phyloP scores from a whole-genome alignment of 495 filamentous ascomycete species.

The Cenococcum geophilum region DNA sequence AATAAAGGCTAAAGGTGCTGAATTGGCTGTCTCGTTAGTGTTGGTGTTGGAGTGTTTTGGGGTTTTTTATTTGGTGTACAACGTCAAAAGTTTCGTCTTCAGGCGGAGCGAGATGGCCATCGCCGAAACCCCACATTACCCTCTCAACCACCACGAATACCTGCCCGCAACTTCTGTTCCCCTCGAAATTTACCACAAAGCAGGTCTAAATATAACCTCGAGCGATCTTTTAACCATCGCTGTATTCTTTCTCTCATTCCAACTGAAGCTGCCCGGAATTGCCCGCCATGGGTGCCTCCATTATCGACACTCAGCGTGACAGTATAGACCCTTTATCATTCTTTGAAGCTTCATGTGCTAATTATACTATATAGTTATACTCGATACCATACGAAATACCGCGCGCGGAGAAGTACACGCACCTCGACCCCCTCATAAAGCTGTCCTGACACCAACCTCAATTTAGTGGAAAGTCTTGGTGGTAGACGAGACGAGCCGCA shows the following conservation, averaged over 20 bases:
- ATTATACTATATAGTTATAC: constrained; percentile 46
- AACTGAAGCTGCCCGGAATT: background rate
- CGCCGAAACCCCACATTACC: background rate
- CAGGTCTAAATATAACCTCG: too few species aligned
- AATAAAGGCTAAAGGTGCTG: background rate
- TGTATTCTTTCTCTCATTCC: background rate
- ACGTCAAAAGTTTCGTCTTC: constrained; percentile 1
- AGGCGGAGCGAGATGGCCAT: constrained; percentile 2
- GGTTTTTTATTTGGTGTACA: background rate
- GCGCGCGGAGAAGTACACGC: constrained; percentile 53
- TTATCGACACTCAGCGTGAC: constrained; percentile 40
- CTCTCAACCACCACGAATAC: background rate
- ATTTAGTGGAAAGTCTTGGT: constrained; percentile 92
- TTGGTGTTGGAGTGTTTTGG: too few species aligned
- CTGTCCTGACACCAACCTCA: constrained; percentile 29
- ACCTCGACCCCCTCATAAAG: constrained; percentile 9
- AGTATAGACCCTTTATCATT: constrained; percentile 21
- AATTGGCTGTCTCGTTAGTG: background rate
- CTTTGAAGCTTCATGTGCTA: constrained; percentile 5
- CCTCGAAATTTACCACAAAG: too few species aligned
- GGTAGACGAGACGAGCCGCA: constrained; percentile 70
- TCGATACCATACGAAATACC: constrained; percentile 53
- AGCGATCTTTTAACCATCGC: too few species aligned
- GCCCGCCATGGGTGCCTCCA: constrained; percentile 37
- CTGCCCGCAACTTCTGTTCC: background rate